A percentile compares a stretch with the other conserved stretches of the same genome.
Conservation (phyloP, 352 stramenopile species). For the Globisporangium parvum region DNA sequence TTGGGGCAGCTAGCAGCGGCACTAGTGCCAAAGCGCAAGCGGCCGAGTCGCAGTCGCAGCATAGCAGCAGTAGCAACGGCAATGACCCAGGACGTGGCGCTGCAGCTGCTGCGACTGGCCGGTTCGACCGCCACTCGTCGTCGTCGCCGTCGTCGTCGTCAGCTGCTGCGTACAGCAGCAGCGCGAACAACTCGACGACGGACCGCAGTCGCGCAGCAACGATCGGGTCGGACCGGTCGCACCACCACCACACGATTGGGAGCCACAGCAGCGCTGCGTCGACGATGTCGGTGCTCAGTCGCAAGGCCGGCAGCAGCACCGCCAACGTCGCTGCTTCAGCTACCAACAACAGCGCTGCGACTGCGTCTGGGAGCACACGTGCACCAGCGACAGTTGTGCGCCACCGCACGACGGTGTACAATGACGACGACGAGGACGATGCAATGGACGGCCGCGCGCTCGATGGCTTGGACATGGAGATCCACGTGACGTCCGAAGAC, state of each 20-base stretch:
- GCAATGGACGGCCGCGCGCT: slow-evolving; percentile 19
- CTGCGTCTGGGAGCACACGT: not conserved
- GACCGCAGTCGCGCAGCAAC: no score
- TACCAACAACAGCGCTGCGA: not conserved
- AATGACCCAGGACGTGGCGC: no score
- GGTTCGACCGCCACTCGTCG: slow-evolving; percentile 6
- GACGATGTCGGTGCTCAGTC: not conserved
- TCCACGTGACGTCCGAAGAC: slow-evolving; percentile 64
- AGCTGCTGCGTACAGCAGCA: slow-evolving; percentile 9
- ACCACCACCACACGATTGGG: not conserved
- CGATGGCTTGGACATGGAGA: slow-evolving; percentile 33
- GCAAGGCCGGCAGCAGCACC: slow-evolving; percentile 13
- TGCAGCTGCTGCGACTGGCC: not conserved
- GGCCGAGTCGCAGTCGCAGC: not conserved
- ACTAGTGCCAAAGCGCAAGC: not conserved
- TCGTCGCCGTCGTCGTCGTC: slow-evolving; percentile 3
- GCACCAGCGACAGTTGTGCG: slow-evolving; percentile 1
- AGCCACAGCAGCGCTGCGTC: not conserved
- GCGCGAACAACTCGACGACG: not conserved
- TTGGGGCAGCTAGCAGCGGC: slow-evolving; percentile 3
- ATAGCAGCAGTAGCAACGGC: slow-evolving; percentile 7
- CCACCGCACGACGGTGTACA: slow-evolving; percentile 3
- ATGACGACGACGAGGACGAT: slow-evolving; percentile 24
- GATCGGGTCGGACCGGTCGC: no score
- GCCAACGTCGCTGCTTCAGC: not conserved